Percentiles rank a stretch among this genome's conserved stretches.
These are phyloP conservation scores for Curvularia lunata DNA, from an alignment of 2,329 filamentous ascomycete species.

Conservation along the genomic window DNA sequence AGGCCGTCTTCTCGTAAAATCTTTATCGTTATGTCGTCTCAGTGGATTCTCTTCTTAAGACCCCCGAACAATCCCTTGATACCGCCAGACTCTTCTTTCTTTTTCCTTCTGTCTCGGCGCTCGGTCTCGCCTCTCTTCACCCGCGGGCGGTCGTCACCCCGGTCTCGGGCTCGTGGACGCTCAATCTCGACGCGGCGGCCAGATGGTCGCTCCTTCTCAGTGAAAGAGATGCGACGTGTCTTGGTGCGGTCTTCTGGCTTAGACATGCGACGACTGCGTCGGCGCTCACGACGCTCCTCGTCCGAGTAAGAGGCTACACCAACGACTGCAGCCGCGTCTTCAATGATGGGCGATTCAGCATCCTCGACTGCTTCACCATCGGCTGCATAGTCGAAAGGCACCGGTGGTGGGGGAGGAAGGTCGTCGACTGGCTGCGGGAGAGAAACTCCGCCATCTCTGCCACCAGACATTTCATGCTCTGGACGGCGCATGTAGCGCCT, in stretches of 20 bases:
- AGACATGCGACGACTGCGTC: constrained; percentile 33
- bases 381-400: constrained; percentile 29
- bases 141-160: constrained; percentile 33
- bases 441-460: constrained; percentile 34
- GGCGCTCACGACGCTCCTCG: constrained; percentile 36
- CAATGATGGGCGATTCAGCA: constrained; percentile 24
- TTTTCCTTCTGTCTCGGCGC: constrained; percentile 29
- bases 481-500: constrained; percentile 33
- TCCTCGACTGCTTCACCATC: constrained; percentile 19
- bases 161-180: constrained; percentile 31
- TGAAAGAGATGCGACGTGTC: constrained; percentile 41
- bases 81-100: constrained; percentile 39
- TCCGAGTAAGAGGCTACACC: constrained; percentile 39
- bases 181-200: constrained; percentile 39
- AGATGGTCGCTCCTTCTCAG: constrained; percentile 40
- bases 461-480: constrained; percentile 40
- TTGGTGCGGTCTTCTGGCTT: constrained; percentile 39
- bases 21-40: neutral
- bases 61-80: constrained; percentile 44
- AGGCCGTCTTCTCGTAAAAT: neutral
- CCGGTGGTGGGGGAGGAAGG: constrained; percentile 25
- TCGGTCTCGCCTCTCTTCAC: constrained; percentile 38
- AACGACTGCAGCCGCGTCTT: constrained; percentile 37
- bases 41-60: constrained; percentile 37
- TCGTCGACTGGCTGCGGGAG: constrained; percentile 26